Evolutionary conservation across 2,329 filamentous ascomycete species (phyloP), one percentile per base, ranked within the genome.

Genomic region (Clonostachys chloroleuca): DNA sequence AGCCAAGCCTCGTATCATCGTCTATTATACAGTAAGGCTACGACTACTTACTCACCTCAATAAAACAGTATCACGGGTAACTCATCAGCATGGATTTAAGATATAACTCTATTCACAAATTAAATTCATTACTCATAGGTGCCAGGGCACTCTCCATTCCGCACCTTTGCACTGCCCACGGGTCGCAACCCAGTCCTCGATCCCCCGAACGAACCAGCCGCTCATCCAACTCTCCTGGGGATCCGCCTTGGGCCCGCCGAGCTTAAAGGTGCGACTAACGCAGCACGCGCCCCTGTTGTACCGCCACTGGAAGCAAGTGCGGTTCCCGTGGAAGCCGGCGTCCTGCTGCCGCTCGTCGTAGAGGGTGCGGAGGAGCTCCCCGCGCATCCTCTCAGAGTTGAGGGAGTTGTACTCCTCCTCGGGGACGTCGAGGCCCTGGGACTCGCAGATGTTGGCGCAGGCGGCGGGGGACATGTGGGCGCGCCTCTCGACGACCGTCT

Each of bases 401-500:
- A 61, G 49, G 12, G 55, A 53, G 24, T 55, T 59, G 47, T 57
- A 65, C 14, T 67, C 64, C 6, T 63, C 63, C 7, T 64, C 59
- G 10, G 62, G 56, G 12, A 68, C 62, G 13, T 63, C 58, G 16
- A 72, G 56, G 3, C 58, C 64, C 18, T 67, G 64, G 5, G 66
- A 59, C 40, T 71, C 62, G 52, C 79, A 83, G 12, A 77, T 74
- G 41, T 64, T 67, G 6, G 69, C 65, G 54, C 77, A 81, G n/a
- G 71, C 62, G 41, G 73, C 69, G 12, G 62, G 58, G 1, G 70
- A 74, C 35, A 59, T 62, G 59, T 75, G 72, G 4, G 74, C 75
- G 6, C 64, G 58, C 43, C 66, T 70, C 56, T 77, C 70, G 12
- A 72, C 51, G 1, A 63, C 56, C 13, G 58, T 68, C 59, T 71